Percentiles rank a stretch among this genome's conserved stretches.
These are phyloP conservation scores for Pichia nanzhaoensis DNA, from an alignment of 805 yeast species.

Conservation along the genomic window DNA sequence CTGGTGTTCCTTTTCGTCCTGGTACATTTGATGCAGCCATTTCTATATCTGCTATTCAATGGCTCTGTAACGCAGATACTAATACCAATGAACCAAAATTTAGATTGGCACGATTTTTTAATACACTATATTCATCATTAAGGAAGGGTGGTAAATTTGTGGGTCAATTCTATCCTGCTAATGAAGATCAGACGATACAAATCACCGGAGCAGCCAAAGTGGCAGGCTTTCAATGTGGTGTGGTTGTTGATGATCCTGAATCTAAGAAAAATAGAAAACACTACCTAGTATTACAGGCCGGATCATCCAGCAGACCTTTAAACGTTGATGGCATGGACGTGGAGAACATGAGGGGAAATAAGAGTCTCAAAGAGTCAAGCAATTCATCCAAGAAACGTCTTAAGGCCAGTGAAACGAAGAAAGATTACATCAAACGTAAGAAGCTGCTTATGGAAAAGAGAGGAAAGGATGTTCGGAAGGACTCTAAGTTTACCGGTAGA, in stretches of 20 bases:
- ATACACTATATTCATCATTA: constrained; percentile 77
- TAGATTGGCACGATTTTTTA: constrained; percentile 76
- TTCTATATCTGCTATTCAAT: constrained; percentile 90
- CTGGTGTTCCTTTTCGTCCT: constrained; percentile 90
- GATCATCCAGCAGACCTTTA: constrained; percentile 63
- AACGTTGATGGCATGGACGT: constrained; percentile 76
- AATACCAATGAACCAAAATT: constrained; percentile 74
- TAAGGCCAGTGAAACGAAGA: constrained; percentile 62
- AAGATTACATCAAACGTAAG: constrained; percentile 81
- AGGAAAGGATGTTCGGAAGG: constrained; percentile 83
- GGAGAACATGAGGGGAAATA: constrained; percentile 45
- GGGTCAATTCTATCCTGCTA: constrained; percentile 93
- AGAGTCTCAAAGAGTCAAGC: constrained; percentile 24
- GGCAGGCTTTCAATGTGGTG: constrained; percentile 94
- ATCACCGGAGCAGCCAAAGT: constrained; percentile 82
- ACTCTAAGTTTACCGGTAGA: constrained; percentile 89
- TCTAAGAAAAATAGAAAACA: constrained; percentile 86
- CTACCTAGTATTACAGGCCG: constrained; percentile 85
- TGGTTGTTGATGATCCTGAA: constrained; percentile 90
- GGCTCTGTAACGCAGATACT: constrained; percentile 96
- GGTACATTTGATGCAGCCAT: constrained; percentile 97
- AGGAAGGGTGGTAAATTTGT: constrained; percentile 95
- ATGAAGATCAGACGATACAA: constrained; percentile 75
- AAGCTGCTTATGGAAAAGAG: constrained; percentile 88
- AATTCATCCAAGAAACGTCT: constrained; percentile 40